These are phyloP conservation scores for Acanthamoeba sp. DNA, from an alignment of 208 protist genomes.

Conservation along the genomic window DNA sequence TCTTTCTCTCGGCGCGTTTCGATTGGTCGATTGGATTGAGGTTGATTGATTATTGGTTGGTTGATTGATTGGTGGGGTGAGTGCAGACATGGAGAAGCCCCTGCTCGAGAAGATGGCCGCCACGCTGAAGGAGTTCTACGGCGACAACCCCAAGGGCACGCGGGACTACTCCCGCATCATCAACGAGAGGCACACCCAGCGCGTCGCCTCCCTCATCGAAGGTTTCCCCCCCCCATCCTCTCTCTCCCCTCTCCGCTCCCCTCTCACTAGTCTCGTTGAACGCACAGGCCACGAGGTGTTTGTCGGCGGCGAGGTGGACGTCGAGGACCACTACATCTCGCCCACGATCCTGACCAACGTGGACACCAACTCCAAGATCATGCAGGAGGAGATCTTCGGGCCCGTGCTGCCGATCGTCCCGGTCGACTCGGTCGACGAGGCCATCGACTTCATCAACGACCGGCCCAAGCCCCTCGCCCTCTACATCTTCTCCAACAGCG, in stretches of 20 bases:
- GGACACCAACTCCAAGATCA: slow-evolving; percentile 64
- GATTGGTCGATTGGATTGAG: too few relatives aligned
- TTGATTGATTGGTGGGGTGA: slow-evolving; percentile 6
- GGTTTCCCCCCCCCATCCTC: background rate
- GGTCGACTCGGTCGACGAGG: slow-evolving; percentile 86
- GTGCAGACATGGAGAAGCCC: slow-evolving; percentile 53
- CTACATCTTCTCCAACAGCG: slow-evolving; percentile 93
- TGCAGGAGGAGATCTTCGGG: slow-evolving; percentile 81
- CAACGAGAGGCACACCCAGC: slow-evolving; percentile 83
- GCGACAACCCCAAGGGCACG: slow-evolving; percentile 71
- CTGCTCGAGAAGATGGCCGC: slow-evolving; percentile 71
- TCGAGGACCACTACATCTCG: slow-evolving; percentile 87
- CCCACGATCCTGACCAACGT: slow-evolving; percentile 92
- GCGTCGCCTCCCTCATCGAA: slow-evolving; percentile 77
- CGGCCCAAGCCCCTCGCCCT: slow-evolving; percentile 91
- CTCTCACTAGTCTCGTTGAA: slow-evolving; percentile 83
- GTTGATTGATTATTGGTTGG: slow-evolving; percentile 46
- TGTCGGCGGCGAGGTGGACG: slow-evolving; percentile 90
- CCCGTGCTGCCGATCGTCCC: slow-evolving; percentile 90
- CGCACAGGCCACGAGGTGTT: slow-evolving; percentile 88
- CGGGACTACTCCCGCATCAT: slow-evolving; percentile 87
- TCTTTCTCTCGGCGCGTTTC: background rate
- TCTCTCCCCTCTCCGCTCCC: background rate
- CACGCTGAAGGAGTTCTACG: slow-evolving; percentile 79
- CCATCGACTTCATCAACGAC: slow-evolving; percentile 88